Evolutionary conservation across 805 yeast genomes (phyloP), one percentile per base, ranked within the genome.

Genomic region (Saitoella complicata): DNA sequence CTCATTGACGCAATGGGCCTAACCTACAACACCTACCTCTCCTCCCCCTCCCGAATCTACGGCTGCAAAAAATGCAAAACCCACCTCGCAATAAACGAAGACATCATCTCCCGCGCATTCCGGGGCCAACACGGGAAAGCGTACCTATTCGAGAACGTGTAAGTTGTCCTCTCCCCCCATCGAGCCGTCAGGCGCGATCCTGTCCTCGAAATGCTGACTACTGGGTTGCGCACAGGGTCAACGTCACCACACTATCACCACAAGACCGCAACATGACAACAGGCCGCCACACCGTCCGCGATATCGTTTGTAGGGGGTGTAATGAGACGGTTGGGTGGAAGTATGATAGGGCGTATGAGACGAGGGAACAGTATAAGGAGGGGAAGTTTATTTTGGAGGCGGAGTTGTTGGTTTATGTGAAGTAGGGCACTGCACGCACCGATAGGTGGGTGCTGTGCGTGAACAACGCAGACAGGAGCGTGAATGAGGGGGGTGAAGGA

Each of bases 41-140:
- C 56, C 39, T 57, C 57, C 38, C 48, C 50, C 31, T 44, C 43
- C 37, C 51, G 49, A 40, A 52, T 65, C 42, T 68, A 61, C 52
- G 67, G 66, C 35, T 68, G 73, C 49, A 46, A 53, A 35, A 39
- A 50, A 21, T 68, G 73, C 55, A 55, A 57, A 48, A 64, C 72
- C 1, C 73, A 69, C 48, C 55, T 68, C 7, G 60, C 72, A 7
- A 49, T 58, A 8, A 55, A 58, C 31, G 51, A 53, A 32, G 59
- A 63, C 46, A 59, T 68, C 32, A 46, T 63, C 40, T 66, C 71
- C 7, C 60, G 64, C 52, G 70, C 57, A 41, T 78, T 76, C 53
- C 60, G 63, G 21, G 84, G 83, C 1, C 63, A 64, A 38, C 64
- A 71, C 1, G 84, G 85, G 0, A 68, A 68, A 43, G 84, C 81